Evolutionary conservation across 2,329 filamentous ascomycete species (phyloP).

Genomic region (Sclerotinia glacialis): DNA sequence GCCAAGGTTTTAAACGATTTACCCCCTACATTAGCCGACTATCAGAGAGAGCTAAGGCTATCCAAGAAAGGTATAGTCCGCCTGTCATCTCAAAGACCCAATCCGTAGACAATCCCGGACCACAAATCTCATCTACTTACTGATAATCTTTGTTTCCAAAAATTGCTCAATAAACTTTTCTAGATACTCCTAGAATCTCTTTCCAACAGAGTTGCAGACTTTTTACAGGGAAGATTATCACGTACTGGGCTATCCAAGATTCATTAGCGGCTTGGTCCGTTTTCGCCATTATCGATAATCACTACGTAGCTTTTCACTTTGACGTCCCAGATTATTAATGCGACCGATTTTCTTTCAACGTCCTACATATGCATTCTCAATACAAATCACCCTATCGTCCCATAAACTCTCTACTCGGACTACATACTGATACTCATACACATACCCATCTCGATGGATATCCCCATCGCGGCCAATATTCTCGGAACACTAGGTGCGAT

Average conservation of each 20-base stretch:
- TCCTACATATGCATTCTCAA: neutral
- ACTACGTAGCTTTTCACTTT: neutral
- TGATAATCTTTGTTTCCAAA: neutral
- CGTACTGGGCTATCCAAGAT: neutral
- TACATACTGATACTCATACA: too few species aligned
- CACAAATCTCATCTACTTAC: neutral
- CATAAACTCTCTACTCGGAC: neutral
- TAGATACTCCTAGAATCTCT: neutral
- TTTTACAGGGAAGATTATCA: neutral
- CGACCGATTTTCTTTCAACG: neutral
- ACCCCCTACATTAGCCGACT: neutral
- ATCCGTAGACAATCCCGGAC: neutral
- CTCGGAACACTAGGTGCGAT: constrained; percentile 60
- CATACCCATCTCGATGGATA: constrained; percentile 43
- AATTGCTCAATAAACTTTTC: rapidly evolving
- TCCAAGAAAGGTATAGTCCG: neutral
- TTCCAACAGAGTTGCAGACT: neutral
- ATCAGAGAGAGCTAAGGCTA: neutral
- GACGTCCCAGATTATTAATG: too few species aligned
- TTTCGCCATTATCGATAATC: neutral
- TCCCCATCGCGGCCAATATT: constrained; percentile 54
- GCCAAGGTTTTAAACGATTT: neutral
- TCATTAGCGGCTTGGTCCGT: neutral
- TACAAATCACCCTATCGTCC: neutral
- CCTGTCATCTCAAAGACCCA: neutral